phyloP scores from a whole-genome alignment of 1,139 yeast genomes.

The Petasospora fabianii region DNA sequence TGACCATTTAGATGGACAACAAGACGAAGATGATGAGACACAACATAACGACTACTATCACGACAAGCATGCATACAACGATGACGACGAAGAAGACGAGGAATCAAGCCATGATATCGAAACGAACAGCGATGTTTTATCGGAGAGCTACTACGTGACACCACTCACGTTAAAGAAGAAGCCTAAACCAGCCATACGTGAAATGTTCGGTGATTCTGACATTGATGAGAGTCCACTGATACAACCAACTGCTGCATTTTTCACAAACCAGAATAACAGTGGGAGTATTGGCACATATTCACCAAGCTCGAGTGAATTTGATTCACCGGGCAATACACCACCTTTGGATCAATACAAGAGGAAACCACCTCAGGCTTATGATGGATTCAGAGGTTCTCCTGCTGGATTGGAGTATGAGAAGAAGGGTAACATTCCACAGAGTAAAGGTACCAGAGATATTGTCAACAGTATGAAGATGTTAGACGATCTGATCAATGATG shows the following conservation, averaged over 20 bases:
- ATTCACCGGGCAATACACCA: slow-evolving; percentile 27
- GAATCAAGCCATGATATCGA: slow-evolving; percentile 19
- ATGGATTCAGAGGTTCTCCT: slow-evolving; percentile 1
- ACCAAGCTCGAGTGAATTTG: slow-evolving; percentile 39
- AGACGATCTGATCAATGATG: slow-evolving; percentile 27
- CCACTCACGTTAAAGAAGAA: slow-evolving; percentile 22
- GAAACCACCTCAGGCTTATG: slow-evolving; percentile 6
- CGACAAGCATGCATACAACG: slow-evolving; percentile 29
- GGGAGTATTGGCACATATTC: slow-evolving; percentile 40
- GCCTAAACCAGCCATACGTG: slow-evolving; percentile 3
- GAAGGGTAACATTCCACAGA: slow-evolving; percentile 26
- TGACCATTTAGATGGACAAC: slow-evolving; percentile 27
- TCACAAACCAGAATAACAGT: slow-evolving; percentile 17
- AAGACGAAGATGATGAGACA: slow-evolving; percentile 13
- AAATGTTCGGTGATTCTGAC: slow-evolving; percentile 17
- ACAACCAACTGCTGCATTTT: slow-evolving; percentile 27
- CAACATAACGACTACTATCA: slow-evolving; percentile 9
- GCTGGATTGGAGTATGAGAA: slow-evolving; percentile 7
- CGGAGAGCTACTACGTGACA: slow-evolving; percentile 25
- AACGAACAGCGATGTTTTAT: slow-evolving; percentile 28
- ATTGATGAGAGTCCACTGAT: slow-evolving; percentile 24
- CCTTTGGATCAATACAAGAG: slow-evolving; percentile 10
- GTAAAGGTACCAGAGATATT: slow-evolving; percentile 26
- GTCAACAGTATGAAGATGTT: slow-evolving; percentile 27
- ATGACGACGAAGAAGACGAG: slow-evolving; percentile 22